Evolutionary conservation across 306 rosid species (phyloP), one percentile per base, ranked within the genome.

Genomic region (Albizia julibrissin): DNA sequence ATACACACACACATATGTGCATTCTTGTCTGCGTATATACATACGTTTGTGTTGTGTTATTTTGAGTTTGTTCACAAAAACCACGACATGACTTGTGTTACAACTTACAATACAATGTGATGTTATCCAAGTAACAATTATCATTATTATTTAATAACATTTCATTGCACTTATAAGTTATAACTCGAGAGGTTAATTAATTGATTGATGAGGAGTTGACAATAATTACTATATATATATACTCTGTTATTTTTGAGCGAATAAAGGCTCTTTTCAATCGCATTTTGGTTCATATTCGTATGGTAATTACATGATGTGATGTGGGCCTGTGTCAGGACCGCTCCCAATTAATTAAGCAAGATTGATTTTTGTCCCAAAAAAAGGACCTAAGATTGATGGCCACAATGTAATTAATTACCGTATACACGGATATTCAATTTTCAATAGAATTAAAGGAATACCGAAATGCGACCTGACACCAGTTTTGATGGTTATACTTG

Each of bases 141-240:
- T 69, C 43, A 77, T 76, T 49, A 49, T 76, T 31, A 44, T 6
- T 54, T 19, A 52, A 16, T 49, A 46, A 43, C 31, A 69, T 81
- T 70, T 70, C 58, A 70, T 58, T 77, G 33, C 52, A 54, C 34
- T 15, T 47, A 15, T 47, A 47, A 54, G 34, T 14, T 47, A 47
- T 47, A 47, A 47, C 21, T 14, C 21, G 0, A 47, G 8, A 44
- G 15, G 15, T 44, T 44, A 44, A 44, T 44, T 44, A 44, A 10
- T 9, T 42, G 46, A 29, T 29, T 29, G 31, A 29, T 29, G 2
- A 10, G 46, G 46, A 10, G 11, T 42, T 10, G 10, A 42, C 13
- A 44, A 44, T 12, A 44, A 44, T 44, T 44, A 2, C 49, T 44
- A 44, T 11, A 3, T 10, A 2, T 31, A 31, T 31, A 4, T 31